Evolutionary conservation across 139 green algal genomes (phyloP).

Genomic region (Chlorella sp.): DNA sequence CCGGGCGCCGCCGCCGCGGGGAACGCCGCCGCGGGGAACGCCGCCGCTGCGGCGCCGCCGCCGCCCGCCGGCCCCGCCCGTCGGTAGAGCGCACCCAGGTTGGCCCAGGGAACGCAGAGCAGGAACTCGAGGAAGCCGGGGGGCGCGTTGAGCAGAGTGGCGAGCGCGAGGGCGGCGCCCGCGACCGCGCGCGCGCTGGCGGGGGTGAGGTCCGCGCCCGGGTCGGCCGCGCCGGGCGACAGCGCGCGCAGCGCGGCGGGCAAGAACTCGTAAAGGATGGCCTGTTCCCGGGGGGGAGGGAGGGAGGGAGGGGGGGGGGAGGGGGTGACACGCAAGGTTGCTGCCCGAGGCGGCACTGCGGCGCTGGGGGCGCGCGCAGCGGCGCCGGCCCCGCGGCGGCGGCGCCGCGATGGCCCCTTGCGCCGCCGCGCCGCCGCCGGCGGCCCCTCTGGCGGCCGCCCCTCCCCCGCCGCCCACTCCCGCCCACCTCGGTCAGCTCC

Average conservation of each 20-base stretch:
- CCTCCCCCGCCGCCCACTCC: neutral
- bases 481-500: slow-evolving; percentile 31
- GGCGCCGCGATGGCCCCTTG: too few relatives aligned
- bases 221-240: slow-evolving; percentile 10
- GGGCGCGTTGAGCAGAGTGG: slow-evolving; percentile 65
- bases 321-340: neutral
- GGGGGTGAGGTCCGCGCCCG: neutral
- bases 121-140: slow-evolving; percentile 79
- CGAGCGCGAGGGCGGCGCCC: slow-evolving; percentile 31
- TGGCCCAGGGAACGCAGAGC: slow-evolving; percentile 73
- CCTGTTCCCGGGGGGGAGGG: neutral
- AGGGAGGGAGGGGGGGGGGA: neutral
- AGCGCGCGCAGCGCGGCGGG: slow-evolving; percentile 10
- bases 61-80: neutral
- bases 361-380: too few relatives aligned
- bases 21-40: neutral
- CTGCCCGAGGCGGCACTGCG: too few relatives aligned
- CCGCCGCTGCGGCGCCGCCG: neutral
- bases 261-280: slow-evolving; percentile 40
- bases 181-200: slow-evolving; percentile 14
- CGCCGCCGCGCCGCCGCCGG: too few relatives aligned
- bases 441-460: too few relatives aligned
- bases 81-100: slow-evolving; percentile 50
- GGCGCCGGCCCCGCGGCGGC: too few relatives aligned
- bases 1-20: neutral